These are phyloP conservation scores for Nakazawaea molendinolei DNA, from an alignment of 805 yeast species.

Conservation along the genomic window DNA sequence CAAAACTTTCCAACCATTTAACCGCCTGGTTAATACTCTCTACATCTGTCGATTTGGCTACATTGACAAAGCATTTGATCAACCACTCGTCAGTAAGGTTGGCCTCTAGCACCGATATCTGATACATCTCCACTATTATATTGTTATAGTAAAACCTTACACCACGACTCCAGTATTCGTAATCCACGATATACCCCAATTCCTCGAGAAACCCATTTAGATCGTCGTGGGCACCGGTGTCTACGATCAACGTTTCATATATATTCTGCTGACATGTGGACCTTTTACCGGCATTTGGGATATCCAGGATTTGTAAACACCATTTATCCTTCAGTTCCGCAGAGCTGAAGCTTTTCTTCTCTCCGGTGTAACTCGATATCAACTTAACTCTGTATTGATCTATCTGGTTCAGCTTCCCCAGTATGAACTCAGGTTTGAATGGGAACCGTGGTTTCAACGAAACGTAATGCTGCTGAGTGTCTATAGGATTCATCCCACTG, in stretches of 20 bases:
- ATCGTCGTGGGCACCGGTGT: conserved; percentile 32
- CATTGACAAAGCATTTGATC: conserved; percentile 63
- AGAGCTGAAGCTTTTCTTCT: background rate
- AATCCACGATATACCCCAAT: conserved; percentile 64
- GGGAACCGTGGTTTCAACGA: conserved; percentile 43
- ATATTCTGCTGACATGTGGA: conserved; percentile 62
- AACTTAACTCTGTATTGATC: conserved; percentile 49
- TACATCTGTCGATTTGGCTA: conserved; percentile 66
- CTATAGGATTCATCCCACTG: conserved; percentile 42
- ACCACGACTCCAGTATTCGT: conserved; percentile 58
- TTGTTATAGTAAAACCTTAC: conserved; percentile 54
- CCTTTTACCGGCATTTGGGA: conserved; percentile 70
- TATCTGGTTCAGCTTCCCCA: conserved; percentile 51
- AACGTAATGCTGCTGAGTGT: conserved; percentile 40
- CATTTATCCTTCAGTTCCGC: conserved; percentile 26
- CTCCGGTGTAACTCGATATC: conserved; percentile 16
- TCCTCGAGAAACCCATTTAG: conserved; percentile 42
- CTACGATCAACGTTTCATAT: conserved; percentile 49
- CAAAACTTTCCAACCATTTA: conserved; percentile 52
- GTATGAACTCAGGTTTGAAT: conserved; percentile 45
- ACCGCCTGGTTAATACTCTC: conserved; percentile 63
- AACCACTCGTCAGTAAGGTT: conserved; percentile 54
- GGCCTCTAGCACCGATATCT: conserved; percentile 40
- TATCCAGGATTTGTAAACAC: conserved; percentile 63
- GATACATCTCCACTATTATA: conserved; percentile 52